phyloP scores from a whole-genome alignment of 768 basidiomycete species.

The Solioccasus polychromus region DNA sequence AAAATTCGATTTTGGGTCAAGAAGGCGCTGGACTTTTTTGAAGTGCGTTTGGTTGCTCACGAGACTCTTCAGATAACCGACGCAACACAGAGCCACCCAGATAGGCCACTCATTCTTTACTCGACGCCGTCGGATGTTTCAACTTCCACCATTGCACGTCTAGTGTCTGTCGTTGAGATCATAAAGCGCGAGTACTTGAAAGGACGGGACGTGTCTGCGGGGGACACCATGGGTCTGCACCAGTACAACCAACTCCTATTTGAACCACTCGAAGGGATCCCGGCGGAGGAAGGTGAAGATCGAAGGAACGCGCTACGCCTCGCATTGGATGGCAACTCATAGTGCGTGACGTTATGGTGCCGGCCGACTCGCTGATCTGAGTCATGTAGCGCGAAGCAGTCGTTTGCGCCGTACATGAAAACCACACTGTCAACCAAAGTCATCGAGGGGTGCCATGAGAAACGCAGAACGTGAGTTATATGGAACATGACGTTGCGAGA shows the following conservation, averaged over 20 bases:
- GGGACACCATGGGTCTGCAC: constrained; percentile 54
- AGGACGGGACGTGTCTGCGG: constrained; percentile 41
- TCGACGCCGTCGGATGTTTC: constrained; percentile 47
- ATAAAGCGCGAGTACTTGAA: constrained; percentile 79
- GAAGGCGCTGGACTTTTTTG: constrained; percentile 50
- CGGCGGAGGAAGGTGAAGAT: constrained; percentile 35
- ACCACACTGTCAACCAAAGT: constrained; percentile 56
- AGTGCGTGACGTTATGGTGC: constrained; percentile 41
- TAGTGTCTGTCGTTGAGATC: constrained; percentile 79
- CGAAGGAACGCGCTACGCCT: constrained; percentile 25
- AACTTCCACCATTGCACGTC: constrained; percentile 48
- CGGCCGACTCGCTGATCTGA: not conserved
- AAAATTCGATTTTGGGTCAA: constrained; percentile 54
- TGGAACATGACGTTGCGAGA: not conserved
- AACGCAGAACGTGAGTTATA: constrained; percentile 36
- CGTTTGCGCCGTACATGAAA: constrained; percentile 65
- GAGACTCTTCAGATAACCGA: constrained; percentile 2
- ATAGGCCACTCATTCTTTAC: constrained; percentile 52
- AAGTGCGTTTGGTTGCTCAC: constrained; percentile 37
- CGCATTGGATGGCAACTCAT: constrained; percentile 57
- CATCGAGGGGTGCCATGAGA: constrained; percentile 38
- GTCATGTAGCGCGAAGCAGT: constrained; percentile 46
- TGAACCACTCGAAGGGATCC: constrained; percentile 29
- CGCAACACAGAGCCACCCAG: constrained; percentile 42
- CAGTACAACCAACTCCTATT: constrained; percentile 74